Conservation (phyloP, 1,284 basidiomycete genomes). For the Sporisorium iseilematis-ciliati region DNA sequence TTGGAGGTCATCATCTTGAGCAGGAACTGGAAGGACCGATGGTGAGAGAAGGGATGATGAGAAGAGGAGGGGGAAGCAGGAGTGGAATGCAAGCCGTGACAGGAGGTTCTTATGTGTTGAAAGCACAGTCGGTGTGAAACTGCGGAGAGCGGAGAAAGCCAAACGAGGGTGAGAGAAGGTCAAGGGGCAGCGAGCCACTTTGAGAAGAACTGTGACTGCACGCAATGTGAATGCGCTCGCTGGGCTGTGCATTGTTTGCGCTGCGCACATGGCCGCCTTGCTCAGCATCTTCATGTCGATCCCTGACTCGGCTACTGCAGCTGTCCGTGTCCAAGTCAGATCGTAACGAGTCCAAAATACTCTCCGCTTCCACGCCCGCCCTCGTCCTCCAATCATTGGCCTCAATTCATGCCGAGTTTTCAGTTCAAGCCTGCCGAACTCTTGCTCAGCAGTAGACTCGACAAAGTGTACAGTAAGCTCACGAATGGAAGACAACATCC, state of each 20-base stretch:
- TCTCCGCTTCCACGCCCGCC: too few relatives aligned
- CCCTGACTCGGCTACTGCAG: not conserved
- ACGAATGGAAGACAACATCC: too few relatives aligned
- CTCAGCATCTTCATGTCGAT: not conserved
- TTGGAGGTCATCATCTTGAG: slow-evolving; percentile 30
- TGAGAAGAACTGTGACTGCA: slow-evolving; percentile 1
- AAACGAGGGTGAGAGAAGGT: not conserved
- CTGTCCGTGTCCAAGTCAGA: not conserved
- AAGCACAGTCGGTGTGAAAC: not conserved
- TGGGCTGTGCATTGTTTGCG: not conserved
- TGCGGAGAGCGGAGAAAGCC: not conserved
- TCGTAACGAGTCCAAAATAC: too few relatives aligned
- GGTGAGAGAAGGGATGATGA: not conserved
- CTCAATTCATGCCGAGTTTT: too few relatives aligned
- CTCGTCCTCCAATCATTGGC: too few relatives aligned
- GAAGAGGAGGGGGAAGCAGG: not conserved
- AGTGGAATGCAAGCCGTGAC: not conserved
- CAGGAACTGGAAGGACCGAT: not conserved
- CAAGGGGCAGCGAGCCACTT: slow-evolving; percentile 1
- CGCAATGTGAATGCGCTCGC: too few relatives aligned
- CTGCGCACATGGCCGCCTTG: slow-evolving; percentile 3
- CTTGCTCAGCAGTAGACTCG: too few relatives aligned
- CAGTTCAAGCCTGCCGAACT: too few relatives aligned
- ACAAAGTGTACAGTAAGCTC: too few relatives aligned
- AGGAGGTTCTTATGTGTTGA: not conserved